Conservation (phyloP, 768 basidiomycete species). For the Leccinum pellstonianum region DNA sequence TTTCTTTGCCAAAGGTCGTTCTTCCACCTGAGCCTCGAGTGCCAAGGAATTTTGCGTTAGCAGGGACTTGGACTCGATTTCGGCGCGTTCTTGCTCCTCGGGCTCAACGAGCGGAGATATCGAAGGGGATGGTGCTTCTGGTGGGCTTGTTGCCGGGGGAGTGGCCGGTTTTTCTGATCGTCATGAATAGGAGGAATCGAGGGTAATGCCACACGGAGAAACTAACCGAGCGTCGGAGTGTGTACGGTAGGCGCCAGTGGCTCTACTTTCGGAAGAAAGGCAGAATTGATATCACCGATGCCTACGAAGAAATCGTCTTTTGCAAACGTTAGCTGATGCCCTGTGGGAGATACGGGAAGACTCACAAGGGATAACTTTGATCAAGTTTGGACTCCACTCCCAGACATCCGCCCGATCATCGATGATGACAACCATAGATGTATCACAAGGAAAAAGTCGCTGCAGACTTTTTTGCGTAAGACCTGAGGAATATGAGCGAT, state of each 20-base stretch:
- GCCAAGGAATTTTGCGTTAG: constrained; percentile 70
- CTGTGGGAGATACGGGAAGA: constrained; percentile 7
- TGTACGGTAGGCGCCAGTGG: constrained; percentile 35
- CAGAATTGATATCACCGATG: constrained; percentile 97
- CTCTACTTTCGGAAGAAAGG: constrained; percentile 82
- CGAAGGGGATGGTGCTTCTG: constrained; percentile 12
- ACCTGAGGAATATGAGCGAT: constrained; percentile 44
- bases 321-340: constrained; percentile 2
- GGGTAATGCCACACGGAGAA: background rate
- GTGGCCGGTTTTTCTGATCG: constrained; percentile 22
- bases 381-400: constrained; percentile 95
- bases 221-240: constrained; percentile 26
- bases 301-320: constrained; percentile 97
- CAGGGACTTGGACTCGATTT: constrained; percentile 53
- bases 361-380: constrained; percentile 95
- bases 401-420: constrained; percentile 98
- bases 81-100: constrained; percentile 45
- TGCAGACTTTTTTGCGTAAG: constrained; percentile 90
- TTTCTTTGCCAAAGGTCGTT: constrained; percentile 83
- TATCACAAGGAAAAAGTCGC: constrained; percentile 93
- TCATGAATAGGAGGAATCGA: constrained; percentile 5
- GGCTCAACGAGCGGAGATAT: constrained; percentile 18
- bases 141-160: constrained; percentile 18
- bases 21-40: constrained; percentile 81
- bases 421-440: constrained; percentile 98